Base-by-base conservation (phyloP, 2,329 filamentous ascomycete genomes). In the Colletotrichum euphorbiae region DNA sequence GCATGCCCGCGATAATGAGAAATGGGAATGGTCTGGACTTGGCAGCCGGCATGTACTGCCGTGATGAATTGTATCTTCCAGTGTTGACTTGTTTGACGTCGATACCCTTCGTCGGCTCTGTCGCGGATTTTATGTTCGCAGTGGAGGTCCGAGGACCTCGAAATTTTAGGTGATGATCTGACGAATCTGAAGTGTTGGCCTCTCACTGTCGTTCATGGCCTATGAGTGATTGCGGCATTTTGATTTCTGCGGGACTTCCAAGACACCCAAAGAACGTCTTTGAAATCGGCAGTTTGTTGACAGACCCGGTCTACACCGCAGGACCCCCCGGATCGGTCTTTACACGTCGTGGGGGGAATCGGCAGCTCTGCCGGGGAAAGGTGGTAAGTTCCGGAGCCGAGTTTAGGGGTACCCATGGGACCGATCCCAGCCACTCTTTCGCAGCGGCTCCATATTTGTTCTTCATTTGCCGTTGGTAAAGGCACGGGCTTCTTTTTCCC, bases 71-170 rank as follows among this genome's bases (percentile, higher is more conserved):
- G 61, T 61, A 60, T 68, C 40, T 13, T 36, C 21, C 15, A 61
- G 54, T 50, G 51, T 59, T 38, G 17, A 38, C 38, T 64, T 57
- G 33, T 59, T 52, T 46, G 28, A 62, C 24, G 61, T 54, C 61
- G 61, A 68, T 68, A 68, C 65, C 65, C 65, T 58, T 42, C 24
- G 43, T 50, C 56, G 48, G 65, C 48, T 48, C 40, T 59, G 11
- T 58, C 61, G 46, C 19, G 51, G 28, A 48, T 42, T 19, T 42
- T 52, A 58, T 52, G 0, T 38, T 54, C 9, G 2, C 56, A 45
- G n/a, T n/a, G 46, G 17, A 31, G 40, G 19, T 65, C 46, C n/a
- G 11, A 24, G n/a, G 13, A 50, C 45, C 51, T 28, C 31, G 19
- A 21, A n/a, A 40, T 24, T 36, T 7, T 19, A 31, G 38, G 31